Evolutionary conservation across 495 filamentous ascomycete species (phyloP).

Genomic region (Bacidia gigantensis): DNA sequence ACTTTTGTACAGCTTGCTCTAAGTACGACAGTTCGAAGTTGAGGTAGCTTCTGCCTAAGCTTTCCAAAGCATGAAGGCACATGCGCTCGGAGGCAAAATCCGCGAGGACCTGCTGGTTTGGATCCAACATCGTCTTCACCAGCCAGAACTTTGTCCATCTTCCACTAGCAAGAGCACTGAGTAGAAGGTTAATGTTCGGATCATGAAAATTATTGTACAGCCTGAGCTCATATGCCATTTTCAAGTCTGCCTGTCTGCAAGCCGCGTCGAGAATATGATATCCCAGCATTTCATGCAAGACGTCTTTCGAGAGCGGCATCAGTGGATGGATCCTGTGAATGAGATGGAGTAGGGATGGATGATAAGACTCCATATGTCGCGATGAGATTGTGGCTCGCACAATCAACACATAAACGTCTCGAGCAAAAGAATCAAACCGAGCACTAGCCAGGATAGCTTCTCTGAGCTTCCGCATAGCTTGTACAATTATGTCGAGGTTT

Average conservation of each 20-base stretch:
- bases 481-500: constrained; percentile 46
- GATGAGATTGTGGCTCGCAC: constrained; percentile 60
- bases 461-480: constrained; percentile 79
- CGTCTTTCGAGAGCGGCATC: constrained; percentile 47
- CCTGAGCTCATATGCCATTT: constrained; percentile 52
- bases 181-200: constrained; percentile 46
- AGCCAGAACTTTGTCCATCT: constrained; percentile 73
- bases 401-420: constrained; percentile 27
- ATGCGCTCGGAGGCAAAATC: constrained; percentile 63
- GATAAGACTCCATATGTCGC: constrained; percentile 73
- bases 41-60: constrained; percentile 71
- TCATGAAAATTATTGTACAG: constrained; percentile 42
- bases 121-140: constrained; percentile 56
- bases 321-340: constrained; percentile 54
- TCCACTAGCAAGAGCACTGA: constrained; percentile 60
- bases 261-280: constrained; percentile 82
- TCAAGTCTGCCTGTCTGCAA: constrained; percentile 65
- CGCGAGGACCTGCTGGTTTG: constrained; percentile 60
- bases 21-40: constrained; percentile 45
- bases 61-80: constrained; percentile 61
- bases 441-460: constrained; percentile 69
- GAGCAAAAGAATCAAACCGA: constrained; percentile 43
- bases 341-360: constrained; percentile 70
- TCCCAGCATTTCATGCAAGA: constrained; percentile 60
- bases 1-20: constrained; percentile 42